phyloP scores from a whole-genome alignment of 1,139 yeast species.

The Kluyveromyces marxianus region DNA sequence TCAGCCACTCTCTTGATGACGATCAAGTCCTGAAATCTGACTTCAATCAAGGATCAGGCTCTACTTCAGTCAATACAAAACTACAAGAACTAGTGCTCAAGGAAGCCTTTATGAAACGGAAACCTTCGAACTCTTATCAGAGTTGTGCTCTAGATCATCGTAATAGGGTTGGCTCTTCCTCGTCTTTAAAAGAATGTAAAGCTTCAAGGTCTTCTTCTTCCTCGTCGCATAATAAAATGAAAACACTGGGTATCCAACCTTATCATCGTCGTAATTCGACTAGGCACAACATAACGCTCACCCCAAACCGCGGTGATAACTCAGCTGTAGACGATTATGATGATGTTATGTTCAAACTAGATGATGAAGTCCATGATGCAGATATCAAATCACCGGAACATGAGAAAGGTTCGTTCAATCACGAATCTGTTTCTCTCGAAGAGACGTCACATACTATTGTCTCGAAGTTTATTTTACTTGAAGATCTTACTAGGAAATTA shows the following conservation, averaged over 20 bases:
- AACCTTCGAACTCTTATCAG: neutral
- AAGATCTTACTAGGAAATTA: conserved; percentile 83
- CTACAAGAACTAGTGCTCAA: conserved; percentile 58
- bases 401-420: conserved; percentile 5
- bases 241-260: neutral
- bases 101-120: conserved; percentile 45
- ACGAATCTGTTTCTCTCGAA: conserved; percentile 19
- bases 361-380: conserved; percentile 11
- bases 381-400: conserved; percentile 3
- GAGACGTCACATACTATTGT: conserved; percentile 28
- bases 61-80: conserved; percentile 58
- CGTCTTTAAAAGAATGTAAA: conserved; percentile 10
- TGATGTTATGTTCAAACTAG: conserved; percentile 23
- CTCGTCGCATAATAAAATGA: conserved; percentile 12
- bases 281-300: neutral
- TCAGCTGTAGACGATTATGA: conserved; percentile 8
- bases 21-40: conserved; percentile 4
- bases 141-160: conserved; percentile 8
- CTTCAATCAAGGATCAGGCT: conserved; percentile 35
- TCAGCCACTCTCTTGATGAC: conserved; percentile 12
- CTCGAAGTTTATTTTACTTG: conserved; percentile 70
- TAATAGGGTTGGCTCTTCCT: conserved; percentile 23
- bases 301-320: too few species aligned
- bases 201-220: conserved; percentile 15
- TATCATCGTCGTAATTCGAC: neutral